These are phyloP conservation scores for Mycothermus thermophilus DNA, from an alignment of 495 filamentous ascomycete species.

Conservation along the genomic window DNA sequence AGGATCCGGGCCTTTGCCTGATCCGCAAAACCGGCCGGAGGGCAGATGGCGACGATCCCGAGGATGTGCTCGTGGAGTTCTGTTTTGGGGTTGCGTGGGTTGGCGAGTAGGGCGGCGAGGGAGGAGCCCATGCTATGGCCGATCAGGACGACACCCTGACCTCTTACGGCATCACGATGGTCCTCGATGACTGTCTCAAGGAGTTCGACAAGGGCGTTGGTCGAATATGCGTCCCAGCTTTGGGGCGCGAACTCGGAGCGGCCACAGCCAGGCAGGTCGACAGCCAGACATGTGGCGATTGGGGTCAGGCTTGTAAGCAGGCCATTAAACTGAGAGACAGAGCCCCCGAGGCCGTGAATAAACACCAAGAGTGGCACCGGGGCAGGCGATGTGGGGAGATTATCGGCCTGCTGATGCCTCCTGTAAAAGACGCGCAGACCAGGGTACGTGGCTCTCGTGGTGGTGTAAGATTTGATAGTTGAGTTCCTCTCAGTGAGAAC, in stretches of 20 bases:
- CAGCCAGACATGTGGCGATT: slow-evolving; percentile 72
- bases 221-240: slow-evolving; percentile 66
- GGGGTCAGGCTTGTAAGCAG: slow-evolving; percentile 72
- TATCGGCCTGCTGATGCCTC: slow-evolving; percentile 63
- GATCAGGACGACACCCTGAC: slow-evolving; percentile 65
- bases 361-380: slow-evolving; percentile 81
- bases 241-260: slow-evolving; percentile 55
- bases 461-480: slow-evolving; percentile 54
- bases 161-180: slow-evolving; percentile 48
- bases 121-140: slow-evolving; percentile 84
- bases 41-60: slow-evolving; percentile 71
- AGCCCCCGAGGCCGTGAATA: slow-evolving; percentile 83
- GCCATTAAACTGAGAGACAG: slow-evolving; percentile 72
- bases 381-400: slow-evolving; percentile 55
- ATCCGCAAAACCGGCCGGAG: slow-evolving; percentile 47
- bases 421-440: slow-evolving; percentile 72
- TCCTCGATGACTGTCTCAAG: slow-evolving; percentile 57
- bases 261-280: slow-evolving; percentile 85
- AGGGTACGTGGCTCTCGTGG: slow-evolving; percentile 55
- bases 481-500: slow-evolving; percentile 66
- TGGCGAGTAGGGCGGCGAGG: slow-evolving; percentile 59
- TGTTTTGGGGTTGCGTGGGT: slow-evolving; percentile 33
- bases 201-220: slow-evolving; percentile 60
- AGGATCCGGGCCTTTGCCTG: slow-evolving; percentile 38
- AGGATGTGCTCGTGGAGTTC: slow-evolving; percentile 48